Conservation (phyloP, 495 filamentous ascomycete species). For the Rhizodiscina lignyota region DNA sequence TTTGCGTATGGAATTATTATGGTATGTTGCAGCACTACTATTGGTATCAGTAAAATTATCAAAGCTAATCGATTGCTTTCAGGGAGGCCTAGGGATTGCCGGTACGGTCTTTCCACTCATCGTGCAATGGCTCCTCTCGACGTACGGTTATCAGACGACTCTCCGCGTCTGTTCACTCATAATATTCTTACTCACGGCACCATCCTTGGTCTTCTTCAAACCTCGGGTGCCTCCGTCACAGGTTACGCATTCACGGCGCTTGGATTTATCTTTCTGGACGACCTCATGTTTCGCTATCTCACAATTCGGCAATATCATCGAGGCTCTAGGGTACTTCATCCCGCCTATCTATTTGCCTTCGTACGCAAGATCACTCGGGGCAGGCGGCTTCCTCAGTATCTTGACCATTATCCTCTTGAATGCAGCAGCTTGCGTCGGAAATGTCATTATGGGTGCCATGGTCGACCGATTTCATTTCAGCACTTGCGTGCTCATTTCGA, state of each 20-base stretch:
- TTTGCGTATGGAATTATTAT: slow-evolving; percentile 40
- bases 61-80: too few relatives aligned
- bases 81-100: slow-evolving; percentile 29
- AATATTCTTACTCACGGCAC: not conserved
- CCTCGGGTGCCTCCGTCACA: not conserved
- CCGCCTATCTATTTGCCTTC: not conserved
- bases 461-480: slow-evolving; percentile 7
- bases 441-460: slow-evolving; percentile 9
- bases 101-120: slow-evolving; percentile 32
- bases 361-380: not conserved
- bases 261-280: not conserved
- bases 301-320: not conserved
- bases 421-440: slow-evolving; percentile 4
- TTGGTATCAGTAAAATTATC: too few relatives aligned
- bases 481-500: slow-evolving; percentile 7
- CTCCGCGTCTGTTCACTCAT: slow-evolving; percentile 26
- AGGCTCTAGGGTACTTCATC: slow-evolving; percentile 1
- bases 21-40: too few relatives aligned
- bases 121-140: slow-evolving; percentile 28
- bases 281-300: not conserved
- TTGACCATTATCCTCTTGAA: slow-evolving; percentile 1
- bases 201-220: not conserved
- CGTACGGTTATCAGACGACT: slow-evolving; percentile 34
- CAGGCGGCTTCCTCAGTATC: not conserved
- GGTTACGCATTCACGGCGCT: not conserved